Percentiles rank a stretch among this genome's conserved stretches.
Conservation (phyloP, 2,329 filamentous ascomycete genomes). For the Penicillium oxalicum region DNA sequence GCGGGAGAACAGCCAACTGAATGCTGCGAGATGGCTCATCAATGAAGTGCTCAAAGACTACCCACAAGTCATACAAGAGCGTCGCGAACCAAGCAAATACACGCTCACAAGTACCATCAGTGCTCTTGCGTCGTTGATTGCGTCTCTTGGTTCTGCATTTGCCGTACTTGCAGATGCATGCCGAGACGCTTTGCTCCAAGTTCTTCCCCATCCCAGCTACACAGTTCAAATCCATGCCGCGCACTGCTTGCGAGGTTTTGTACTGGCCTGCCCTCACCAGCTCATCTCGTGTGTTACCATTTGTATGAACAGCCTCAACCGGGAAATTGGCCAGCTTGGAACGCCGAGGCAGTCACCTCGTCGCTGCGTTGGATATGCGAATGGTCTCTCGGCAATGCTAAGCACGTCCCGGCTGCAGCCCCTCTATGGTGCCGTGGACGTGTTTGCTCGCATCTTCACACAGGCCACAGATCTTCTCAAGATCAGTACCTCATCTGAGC, state of each 20-base stretch:
- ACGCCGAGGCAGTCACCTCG: constrained; percentile 71
- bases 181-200: constrained; percentile 80
- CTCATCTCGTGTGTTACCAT: constrained; percentile 85
- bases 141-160: constrained; percentile 73
- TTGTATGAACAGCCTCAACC: constrained; percentile 89
- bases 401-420: constrained; percentile 85
- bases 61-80: constrained; percentile 79
- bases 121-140: constrained; percentile 71
- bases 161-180: constrained; percentile 74
- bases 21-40: constrained; percentile 72
- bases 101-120: constrained; percentile 72
- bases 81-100: constrained; percentile 82
- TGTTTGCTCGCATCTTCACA: constrained; percentile 83
- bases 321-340: constrained; percentile 73
- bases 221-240: constrained; percentile 90
- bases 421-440: constrained; percentile 88
- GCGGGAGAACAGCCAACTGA: constrained; percentile 81
- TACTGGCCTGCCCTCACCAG: constrained; percentile 86
- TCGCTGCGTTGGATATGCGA: constrained; percentile 82
- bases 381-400: constrained; percentile 82
- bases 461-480: constrained; percentile 91
- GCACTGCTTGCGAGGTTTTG: constrained; percentile 77
- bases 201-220: constrained; percentile 90
- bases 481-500: constrained; percentile 81
- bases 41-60: constrained; percentile 93